Base-by-base conservation (phyloP, 1,139 yeast species). In the Yamadazyma pseudoaaseri region DNA sequence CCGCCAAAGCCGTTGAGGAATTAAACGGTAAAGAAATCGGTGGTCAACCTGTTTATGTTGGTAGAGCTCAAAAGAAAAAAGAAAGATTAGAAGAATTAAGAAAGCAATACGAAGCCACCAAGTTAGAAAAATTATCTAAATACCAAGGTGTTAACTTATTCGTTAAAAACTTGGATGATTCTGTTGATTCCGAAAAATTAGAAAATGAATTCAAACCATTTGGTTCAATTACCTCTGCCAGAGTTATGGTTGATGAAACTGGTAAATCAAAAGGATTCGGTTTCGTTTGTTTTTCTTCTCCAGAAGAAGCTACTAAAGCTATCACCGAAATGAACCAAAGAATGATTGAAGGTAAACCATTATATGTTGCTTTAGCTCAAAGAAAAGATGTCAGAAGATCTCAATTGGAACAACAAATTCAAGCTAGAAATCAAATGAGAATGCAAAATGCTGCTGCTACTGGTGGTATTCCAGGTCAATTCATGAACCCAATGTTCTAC, bases 281-380 rank as follows among this genome's bases (percentile, higher is more conserved):
- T 58, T 92, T 92, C 62, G 99, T 92, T 54, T 89, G 98, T 72
- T 94, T 85, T 84, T 82, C 96, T 39, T 71, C 95, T 47, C 97
- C 97, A 57, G 98, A 92, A 68, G 98, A 92, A 77, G 98, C 99
- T 51, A 86, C 96, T 56, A 89, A 89, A 75, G 99, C 99, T 48
- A 89, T 90, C 63, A 79, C 94, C 54, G 98, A 92, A 75, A 90
- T 92, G 96, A 89, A 90, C 80, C 97, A 90, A 73, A 86, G 92
- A 65, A 86, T 92, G 86, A 79, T 92, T 55, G 81, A 81, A 55
- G 90, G 94, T 62, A 92, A 94, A 79, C 98, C 98, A 57, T 78
- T 92, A 62, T 92, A 92, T 65, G 99, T 92, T 68, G 97, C 97
- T 47, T 82, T 94, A 61, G 98, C 98, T 55, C 98, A 92, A 79